Base-by-base conservation (phyloP, 1,284 basidiomycete genomes). In the Hortiboletus rubellus region DNA sequence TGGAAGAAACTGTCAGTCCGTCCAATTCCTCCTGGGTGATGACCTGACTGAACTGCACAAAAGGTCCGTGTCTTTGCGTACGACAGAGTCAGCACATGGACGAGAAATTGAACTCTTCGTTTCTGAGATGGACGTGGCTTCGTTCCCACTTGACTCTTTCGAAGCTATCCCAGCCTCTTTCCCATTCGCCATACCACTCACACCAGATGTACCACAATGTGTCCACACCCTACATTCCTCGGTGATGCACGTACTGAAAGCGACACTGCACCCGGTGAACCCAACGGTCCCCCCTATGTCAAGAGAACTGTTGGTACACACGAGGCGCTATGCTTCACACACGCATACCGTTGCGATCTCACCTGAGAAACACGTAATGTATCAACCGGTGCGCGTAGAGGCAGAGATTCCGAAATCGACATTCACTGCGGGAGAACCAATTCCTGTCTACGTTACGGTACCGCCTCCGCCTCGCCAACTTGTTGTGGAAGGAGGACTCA, bases 401-500 rank as follows among this genome's bases (percentile, higher is more conserved):
- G 82, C 86, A 34, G 82, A 92, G 70, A 71, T 92, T 22, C 87
- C 90, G 33, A 79, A 89, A 57, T 81, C 83, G 15, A 84, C 79
- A 1, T 92, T 87, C 71, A 80, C 78, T 52, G 81, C 82, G 2
- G 83, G 83, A 24, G 91, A 92, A 66, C 73, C 81, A 22, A 84
- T 92, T 45, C 87, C 90, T 3, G 74, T 92, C 31, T 92, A 92
- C 66, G 78, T 92, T 47, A 90, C 87, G 7, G 77, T 92, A 4
- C 89, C 91, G 9, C 80, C 88, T 15, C 90, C 90, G 14, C 69
- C 76, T 30, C 76, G 79, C 44, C 82, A 85, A 58, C 76, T 87
- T 18, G 82, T 92, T 31, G 72, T 88, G 3, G 81, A 86, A 50
- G 79, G 79, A 50, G 88, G 87, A 5, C 71, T 91, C 44, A 76